A percentile compares a stretch with the other conserved stretches of the same genome.
These are phyloP conservation scores for Nepenthes mirabilis DNA, from an alignment of 148 eudicot genomes.

Conservation along the genomic window DNA sequence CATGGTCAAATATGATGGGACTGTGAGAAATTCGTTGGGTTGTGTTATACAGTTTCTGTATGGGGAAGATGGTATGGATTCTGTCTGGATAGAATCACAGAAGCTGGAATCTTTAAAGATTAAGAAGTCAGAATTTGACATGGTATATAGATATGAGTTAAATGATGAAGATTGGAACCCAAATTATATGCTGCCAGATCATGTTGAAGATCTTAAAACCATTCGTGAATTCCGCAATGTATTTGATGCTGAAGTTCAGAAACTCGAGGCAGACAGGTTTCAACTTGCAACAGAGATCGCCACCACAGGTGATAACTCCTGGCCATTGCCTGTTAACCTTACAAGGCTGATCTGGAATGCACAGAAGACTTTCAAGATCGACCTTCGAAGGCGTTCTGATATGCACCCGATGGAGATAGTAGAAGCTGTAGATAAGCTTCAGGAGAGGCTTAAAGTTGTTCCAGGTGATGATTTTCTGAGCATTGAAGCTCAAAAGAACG, in stretches of 20 bases:
- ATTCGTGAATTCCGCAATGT: constrained; percentile 94
- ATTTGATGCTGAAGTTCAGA: constrained; percentile 90
- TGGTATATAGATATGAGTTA: constrained; percentile 50
- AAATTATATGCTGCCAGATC: constrained; percentile 74
- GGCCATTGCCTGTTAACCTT: constrained; percentile 96
- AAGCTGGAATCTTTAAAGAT: constrained; percentile 77
- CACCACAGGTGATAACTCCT: constrained; percentile 77
- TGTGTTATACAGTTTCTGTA: constrained; percentile 97
- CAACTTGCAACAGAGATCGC: constrained; percentile 94
- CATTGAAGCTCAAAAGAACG: constrained; percentile 96
- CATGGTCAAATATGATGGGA: constrained; percentile 99
- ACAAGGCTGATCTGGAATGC: constrained; percentile 86
- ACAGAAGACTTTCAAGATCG: constrained; percentile 88
- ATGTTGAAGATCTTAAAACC: constrained; percentile 81
- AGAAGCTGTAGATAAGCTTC: constrained; percentile 95
- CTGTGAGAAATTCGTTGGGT: constrained; percentile 89
- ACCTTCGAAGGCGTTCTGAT: constrained; percentile 77
- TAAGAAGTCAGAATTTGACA: constrained; percentile 60
- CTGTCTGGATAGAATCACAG: constrained; percentile 97
- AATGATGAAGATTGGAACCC: constrained; percentile 89
- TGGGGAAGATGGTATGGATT: constrained; percentile 99
- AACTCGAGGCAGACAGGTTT: constrained; percentile 74
- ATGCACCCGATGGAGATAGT: constrained; percentile 99
- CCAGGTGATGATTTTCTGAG: constrained; percentile 92
- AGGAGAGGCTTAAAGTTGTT: constrained; percentile 88